These are phyloP conservation scores for Cryptococcus sp. DNA, from an alignment of 1,284 basidiomycete species.

Conservation along the genomic window DNA sequence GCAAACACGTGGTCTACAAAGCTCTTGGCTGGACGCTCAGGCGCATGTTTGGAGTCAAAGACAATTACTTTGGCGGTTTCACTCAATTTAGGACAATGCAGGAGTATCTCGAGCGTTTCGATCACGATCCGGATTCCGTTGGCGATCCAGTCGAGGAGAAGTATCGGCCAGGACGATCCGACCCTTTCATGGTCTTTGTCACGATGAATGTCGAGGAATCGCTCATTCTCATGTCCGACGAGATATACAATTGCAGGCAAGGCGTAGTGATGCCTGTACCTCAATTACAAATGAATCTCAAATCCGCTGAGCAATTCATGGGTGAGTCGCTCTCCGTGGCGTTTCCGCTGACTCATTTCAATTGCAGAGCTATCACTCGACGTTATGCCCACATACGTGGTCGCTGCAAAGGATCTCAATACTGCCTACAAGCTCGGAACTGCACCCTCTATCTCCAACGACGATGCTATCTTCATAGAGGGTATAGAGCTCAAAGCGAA, in stretches of 20 bases:
- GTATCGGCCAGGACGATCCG: constrained; percentile 75
- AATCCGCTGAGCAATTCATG: constrained; percentile 83
- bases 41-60: constrained; percentile 79
- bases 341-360: background rate
- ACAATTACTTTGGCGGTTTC: constrained; percentile 90
- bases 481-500: constrained; percentile 77
- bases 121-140: constrained; percentile 59
- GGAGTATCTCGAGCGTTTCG: constrained; percentile 75
- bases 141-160: constrained; percentile 80
- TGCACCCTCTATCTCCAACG: constrained; percentile 22
- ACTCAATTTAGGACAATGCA: constrained; percentile 84
- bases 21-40: constrained; percentile 82
- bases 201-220: constrained; percentile 62
- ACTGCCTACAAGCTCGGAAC: constrained; percentile 49
- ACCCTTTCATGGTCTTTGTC: constrained; percentile 75
- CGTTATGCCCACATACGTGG: constrained; percentile 62
- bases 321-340: constrained; percentile 59
- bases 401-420: constrained; percentile 59
- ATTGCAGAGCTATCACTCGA: constrained; percentile 75
- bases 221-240: constrained; percentile 68
- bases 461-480: constrained; percentile 63
- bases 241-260: constrained; percentile 69
- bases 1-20: constrained; percentile 64
- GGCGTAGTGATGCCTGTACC: constrained; percentile 64
- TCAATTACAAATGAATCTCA: constrained; percentile 70